Base-by-base conservation (phyloP, 1,284 basidiomycete genomes). In the Phellopilus nigrolimitatus region DNA sequence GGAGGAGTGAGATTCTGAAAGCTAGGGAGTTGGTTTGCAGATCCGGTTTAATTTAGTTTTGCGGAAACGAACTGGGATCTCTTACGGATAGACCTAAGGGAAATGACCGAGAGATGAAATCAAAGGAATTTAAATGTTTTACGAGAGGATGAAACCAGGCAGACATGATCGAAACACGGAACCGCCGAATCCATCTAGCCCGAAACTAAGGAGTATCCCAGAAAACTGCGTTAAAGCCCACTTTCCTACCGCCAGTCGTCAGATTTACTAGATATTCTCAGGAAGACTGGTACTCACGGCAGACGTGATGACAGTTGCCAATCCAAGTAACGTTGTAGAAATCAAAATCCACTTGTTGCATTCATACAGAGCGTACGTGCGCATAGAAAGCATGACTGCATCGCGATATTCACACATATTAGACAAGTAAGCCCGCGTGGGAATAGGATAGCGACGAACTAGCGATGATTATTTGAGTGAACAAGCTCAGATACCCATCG, bases 351-450 rank as follows among this genome's bases (percentile, higher is more conserved):
- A 25, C 25, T 6, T 12, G 17, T 37, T 50, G 13, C 43, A 34
- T 17, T 47, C 33, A 31, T 55, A 55, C 17, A 55, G 27, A 10
- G 53, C 53, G 36, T 55, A 55, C 2, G 36, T 43, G 9, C 53
- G 31, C 15, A 54, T 22, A n/a, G 47, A 37, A 5, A 54, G 25
- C 10, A 44, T 24, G 17, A 30, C 30, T 46, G 27, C n/a, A 27
- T 24, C 39, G n/a, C 13, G 28, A 33, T 27, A 25, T 33, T 24
- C 27, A n/a, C n/a, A n/a, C n/a, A n/a, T n/a, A n/a, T n/a, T n/a
- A n/a, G 24, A 7, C 9, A 12, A n/a, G 3, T n/a, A 34, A 24
- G 21, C 38, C 15, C n/a, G 33, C 10, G 1, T 12, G 10, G 17
- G 15, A 4, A 50, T 7, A 30, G 19, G 10, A 28, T 3, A 31